Evolutionary conservation across 495 filamentous ascomycete species (phyloP).

Genomic region (Podospora anserina): DNA sequence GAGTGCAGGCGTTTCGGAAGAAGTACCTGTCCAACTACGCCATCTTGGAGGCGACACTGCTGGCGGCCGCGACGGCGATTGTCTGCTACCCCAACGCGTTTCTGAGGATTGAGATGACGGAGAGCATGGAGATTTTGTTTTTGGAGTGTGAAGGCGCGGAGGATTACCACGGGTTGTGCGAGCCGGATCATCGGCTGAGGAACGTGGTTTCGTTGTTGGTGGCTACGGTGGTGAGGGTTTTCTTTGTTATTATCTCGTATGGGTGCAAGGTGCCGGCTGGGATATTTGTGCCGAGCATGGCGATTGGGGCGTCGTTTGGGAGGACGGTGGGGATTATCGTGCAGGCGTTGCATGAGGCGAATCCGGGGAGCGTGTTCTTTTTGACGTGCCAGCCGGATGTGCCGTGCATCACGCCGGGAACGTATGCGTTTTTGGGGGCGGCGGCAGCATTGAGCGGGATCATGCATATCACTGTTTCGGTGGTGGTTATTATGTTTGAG

Average conservation of each 20-base stretch:
- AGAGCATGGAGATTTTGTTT: constrained; percentile 98
- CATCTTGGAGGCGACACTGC: constrained; percentile 79
- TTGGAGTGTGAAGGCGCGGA: constrained; percentile 89
- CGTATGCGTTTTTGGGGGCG: constrained; percentile 91
- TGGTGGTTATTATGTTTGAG: constrained; percentile 98
- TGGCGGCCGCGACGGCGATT: constrained; percentile 80
- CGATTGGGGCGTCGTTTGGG: constrained; percentile 90
- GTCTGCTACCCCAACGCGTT: constrained; percentile 97
- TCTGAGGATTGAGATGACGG: constrained; percentile 95
- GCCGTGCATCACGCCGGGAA: constrained; percentile 95
- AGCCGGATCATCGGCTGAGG: constrained; percentile 67
- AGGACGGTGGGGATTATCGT: constrained; percentile 92
- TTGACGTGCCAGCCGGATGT: constrained; percentile 82
- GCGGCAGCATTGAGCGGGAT: constrained; percentile 95
- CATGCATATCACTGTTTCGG: constrained; percentile 95
- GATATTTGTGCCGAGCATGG: constrained; percentile 98
- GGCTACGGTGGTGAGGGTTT: constrained; percentile 76
- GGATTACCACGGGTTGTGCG: constrained; percentile 90
- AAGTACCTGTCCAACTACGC: constrained; percentile 85
- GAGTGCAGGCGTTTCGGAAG: constrained; percentile 88
- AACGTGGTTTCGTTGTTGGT: constrained; percentile 77
- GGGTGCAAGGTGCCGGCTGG: constrained; percentile 97
- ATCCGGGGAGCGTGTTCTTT: constrained; percentile 80
- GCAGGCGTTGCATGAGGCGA: constrained; percentile 79
- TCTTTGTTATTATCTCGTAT: constrained; percentile 93